Conservation (phyloP, 2,329 filamentous ascomycete genomes). For the Chrysosporium keratinophilum region DNA sequence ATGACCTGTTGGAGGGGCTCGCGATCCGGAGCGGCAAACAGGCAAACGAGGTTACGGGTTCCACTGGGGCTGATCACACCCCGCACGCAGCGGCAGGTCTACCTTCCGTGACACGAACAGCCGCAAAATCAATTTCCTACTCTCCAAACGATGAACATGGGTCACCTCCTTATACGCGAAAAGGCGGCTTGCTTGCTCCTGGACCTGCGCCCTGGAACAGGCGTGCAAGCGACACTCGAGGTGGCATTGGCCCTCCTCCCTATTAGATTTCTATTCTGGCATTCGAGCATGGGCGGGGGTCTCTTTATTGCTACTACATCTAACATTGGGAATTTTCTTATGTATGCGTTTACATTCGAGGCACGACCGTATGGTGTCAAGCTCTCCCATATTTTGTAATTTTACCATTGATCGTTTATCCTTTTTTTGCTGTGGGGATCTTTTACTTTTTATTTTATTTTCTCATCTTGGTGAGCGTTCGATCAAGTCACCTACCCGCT, state of each 20-base stretch:
- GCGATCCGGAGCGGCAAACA: constrained; percentile 22
- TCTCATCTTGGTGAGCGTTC: neutral
- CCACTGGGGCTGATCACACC: neutral
- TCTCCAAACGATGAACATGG: neutral
- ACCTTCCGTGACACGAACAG: neutral
- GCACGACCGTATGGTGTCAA: neutral
- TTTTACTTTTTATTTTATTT: neutral
- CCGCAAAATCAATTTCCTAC: neutral
- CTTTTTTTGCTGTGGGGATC: neutral
- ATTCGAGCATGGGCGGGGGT: neutral
- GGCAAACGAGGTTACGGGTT: neutral
- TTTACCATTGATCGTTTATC: neutral
- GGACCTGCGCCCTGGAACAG: constrained; percentile 5
- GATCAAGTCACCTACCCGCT: neutral
- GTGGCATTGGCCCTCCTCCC: constrained; percentile 20
- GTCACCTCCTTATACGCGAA: neutral
- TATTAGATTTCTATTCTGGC: constrained; percentile 15
- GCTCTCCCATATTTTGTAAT: neutral
- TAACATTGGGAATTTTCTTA: neutral
- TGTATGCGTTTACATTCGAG: neutral
- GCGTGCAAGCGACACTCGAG: constrained; percentile 4
- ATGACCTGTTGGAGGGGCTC: constrained; percentile 31
- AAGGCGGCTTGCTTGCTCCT: neutral
- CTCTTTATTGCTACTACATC: neutral
- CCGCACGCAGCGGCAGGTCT: neutral